A percentile compares a stretch with the other conserved stretches of the same genome.
phyloP scores from a whole-genome alignment of 2,329 filamentous ascomycete species.

The Emergomyces orientalis region DNA sequence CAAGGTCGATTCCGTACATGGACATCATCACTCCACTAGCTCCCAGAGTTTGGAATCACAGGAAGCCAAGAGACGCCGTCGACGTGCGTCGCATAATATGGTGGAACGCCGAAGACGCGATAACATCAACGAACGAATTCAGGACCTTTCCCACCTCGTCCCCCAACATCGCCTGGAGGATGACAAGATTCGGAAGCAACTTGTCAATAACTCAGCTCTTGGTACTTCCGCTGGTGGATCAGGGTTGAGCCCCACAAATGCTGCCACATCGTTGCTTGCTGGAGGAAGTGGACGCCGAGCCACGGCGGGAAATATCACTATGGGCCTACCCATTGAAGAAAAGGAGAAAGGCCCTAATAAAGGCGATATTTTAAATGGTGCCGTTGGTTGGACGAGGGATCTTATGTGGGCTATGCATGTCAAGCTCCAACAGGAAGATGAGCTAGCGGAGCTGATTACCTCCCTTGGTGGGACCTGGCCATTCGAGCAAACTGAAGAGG shows the following conservation, averaged over 20 bases:
- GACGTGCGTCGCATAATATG: slow-evolving; percentile 89
- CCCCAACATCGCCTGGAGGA: slow-evolving; percentile 88
- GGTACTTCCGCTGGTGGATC: slow-evolving; percentile 70
- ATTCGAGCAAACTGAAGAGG: slow-evolving; percentile 79
- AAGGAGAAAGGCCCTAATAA: slow-evolving; percentile 99
- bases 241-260: slow-evolving; percentile 47
- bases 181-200: slow-evolving; percentile 91
- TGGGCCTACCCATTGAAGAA: slow-evolving; percentile 84
- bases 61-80: slow-evolving; percentile 84
- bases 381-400: slow-evolving; percentile 93
- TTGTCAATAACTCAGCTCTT: slow-evolving; percentile 82
- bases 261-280: slow-evolving; percentile 76
- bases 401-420: slow-evolving; percentile 93
- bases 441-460: slow-evolving; percentile 66
- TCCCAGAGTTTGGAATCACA: slow-evolving; percentile 60
- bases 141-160: slow-evolving; percentile 88
- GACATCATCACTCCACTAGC: slow-evolving; percentile 32
- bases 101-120: slow-evolving; percentile 90
- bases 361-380: slow-evolving; percentile 93
- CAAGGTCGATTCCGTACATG: slow-evolving; percentile 57
- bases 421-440: slow-evolving; percentile 81
- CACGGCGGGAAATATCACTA: slow-evolving; percentile 74
- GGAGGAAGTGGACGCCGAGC: slow-evolving; percentile 76
- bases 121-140: slow-evolving; percentile 98
- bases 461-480: slow-evolving; percentile 67